Evolutionary conservation across 371 early-diverging fungal genomes (phyloP), one percentile per base, ranked within the genome.

Genomic region (Rhizopus arrhizus): DNA sequence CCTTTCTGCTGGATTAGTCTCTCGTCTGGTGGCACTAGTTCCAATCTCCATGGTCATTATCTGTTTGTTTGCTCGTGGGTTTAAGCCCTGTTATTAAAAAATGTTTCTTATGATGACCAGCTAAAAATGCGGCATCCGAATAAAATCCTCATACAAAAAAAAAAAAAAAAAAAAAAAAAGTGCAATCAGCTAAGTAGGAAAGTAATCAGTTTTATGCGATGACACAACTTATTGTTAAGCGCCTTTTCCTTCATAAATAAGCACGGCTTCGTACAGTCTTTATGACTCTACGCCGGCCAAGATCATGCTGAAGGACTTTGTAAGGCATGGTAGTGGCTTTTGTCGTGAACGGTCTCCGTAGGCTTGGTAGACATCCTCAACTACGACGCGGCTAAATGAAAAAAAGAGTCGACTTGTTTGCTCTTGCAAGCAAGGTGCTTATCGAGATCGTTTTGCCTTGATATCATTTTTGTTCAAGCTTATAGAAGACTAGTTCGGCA

Each of bases 281-380:
- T 28, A 47, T 28, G 5, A 12, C 48, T 48, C 7, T 48, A 31
- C 4, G 48, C 6, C 5, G 4, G 7, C 15, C 12, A 28, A 48
- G 29, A 48, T 12, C 15, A 28, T 48, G 48, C 48, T 28, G 15
- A 22, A 47, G 48, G 48, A 12, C 48, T 47, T 47, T 28, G 48
- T 47, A 28, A 47, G 48, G 29, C 48, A 47, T 47, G 48, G 48
- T 6, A n/a, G n/a, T n/a, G n/a, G n/a, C n/a, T n/a, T n/a, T n/a
- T n/a, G n/a, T n/a, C n/a, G n/a, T n/a, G n/a, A 15, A 15, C 48
- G 48, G 4, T 47, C 29, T 47, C 48, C 29, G 48, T 47, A 47
- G 48, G 48, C 48, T 47, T 43, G 45, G 45, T n/a, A 43, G 45
- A 5, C 13, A 43, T n/a, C 48, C 48, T 28, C 22, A 47, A 28